Percentiles rank a stretch among this genome's conserved stretches.
Evolutionary conservation across 2,329 filamentous ascomycete genomes (phyloP).

Genomic region (Pseudocercospora pini-densiflorae): DNA sequence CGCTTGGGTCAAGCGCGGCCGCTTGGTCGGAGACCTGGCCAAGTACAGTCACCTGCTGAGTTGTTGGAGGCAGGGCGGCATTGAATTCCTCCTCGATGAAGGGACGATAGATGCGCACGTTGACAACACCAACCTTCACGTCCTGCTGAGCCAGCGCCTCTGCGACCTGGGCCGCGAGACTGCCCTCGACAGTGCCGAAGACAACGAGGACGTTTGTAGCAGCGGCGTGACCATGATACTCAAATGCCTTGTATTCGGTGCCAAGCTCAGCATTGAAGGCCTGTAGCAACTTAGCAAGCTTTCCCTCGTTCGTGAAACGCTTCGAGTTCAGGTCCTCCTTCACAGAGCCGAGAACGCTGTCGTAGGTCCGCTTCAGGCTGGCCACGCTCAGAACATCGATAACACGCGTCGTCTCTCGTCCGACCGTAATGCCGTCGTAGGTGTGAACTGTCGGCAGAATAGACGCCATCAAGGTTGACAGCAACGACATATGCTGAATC

Average conservation of each 20-base stretch:
- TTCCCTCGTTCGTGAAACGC: constrained; percentile 71
- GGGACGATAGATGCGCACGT: constrained; percentile 90
- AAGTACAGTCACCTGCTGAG: constrained; percentile 78
- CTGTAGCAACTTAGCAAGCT: constrained; percentile 70
- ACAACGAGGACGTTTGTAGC: constrained; percentile 86
- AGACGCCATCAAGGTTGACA: constrained; percentile 78
- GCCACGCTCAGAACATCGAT: constrained; percentile 78
- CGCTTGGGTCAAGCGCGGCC: constrained; percentile 72
- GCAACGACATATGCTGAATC: constrained; percentile 92
- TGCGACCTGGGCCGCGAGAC: constrained; percentile 81
- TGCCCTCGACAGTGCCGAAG: constrained; percentile 90
- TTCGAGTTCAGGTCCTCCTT: constrained; percentile 56
- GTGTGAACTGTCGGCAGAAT: constrained; percentile 78
- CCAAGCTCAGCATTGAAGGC: constrained; percentile 89
- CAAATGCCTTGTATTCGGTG: constrained; percentile 89
- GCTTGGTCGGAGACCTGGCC: constrained; percentile 81
- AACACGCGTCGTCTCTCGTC: constrained; percentile 79
- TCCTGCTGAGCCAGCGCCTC: constrained; percentile 72
- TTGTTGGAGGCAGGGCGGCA: constrained; percentile 74
- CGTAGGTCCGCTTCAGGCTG: constrained; percentile 71
- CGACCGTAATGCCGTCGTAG: constrained; percentile 80
- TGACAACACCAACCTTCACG: constrained; percentile 82
- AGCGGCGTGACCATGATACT: constrained; percentile 84
- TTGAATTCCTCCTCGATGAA: constrained; percentile 96
- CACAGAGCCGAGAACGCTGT: constrained; percentile 66